A percentile compares a stretch with the other conserved stretches of the same genome.
These are phyloP conservation scores for Debaryomyces subglobosus DNA, from an alignment of 1,139 yeast genomes.

Conservation along the genomic window DNA sequence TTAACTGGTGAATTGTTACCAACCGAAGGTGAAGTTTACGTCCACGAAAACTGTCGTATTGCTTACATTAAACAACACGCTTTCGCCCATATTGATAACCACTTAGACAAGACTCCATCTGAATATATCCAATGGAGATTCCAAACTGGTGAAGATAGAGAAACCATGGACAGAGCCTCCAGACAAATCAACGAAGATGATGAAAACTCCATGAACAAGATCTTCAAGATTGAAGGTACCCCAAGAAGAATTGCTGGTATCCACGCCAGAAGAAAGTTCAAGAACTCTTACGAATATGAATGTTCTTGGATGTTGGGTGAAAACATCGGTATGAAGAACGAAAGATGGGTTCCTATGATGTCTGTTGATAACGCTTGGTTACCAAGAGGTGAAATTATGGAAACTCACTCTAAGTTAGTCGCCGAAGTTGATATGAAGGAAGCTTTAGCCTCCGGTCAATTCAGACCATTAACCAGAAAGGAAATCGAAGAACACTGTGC, in stretches of 20 bases:
- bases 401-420: conserved; percentile 98
- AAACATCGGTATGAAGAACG: conserved; percentile 97
- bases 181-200: conserved; percentile 97
- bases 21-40: conserved; percentile 97
- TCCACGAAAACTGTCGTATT: conserved; percentile 99
- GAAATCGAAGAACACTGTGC: conserved; percentile 99
- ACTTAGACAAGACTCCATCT: conserved; percentile 98
- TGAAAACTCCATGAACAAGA: conserved; percentile 98
- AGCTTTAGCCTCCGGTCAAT: conserved; percentile 99
- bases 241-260: conserved; percentile 96
- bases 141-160: conserved; percentile 99
- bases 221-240: conserved; percentile 98
- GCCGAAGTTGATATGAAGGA: conserved; percentile 99
- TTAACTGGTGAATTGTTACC: conserved; percentile 99
- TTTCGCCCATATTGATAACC: conserved; percentile 98
- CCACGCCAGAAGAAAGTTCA: conserved; percentile 98
- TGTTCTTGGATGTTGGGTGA: conserved; percentile 97
- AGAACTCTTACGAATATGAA: conserved; percentile 99
- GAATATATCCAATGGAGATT: conserved; percentile 99
- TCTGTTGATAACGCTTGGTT: conserved; percentile 99
- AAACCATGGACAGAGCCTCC: conserved; percentile 99
- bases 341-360: conserved; percentile 99
- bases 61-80: conserved; percentile 99
- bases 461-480: conserved; percentile 99
- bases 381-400: conserved; percentile 99